Evolutionary conservation across 169 alveolate species (phyloP).

Genomic region (Plasmodium vivax): DNA sequence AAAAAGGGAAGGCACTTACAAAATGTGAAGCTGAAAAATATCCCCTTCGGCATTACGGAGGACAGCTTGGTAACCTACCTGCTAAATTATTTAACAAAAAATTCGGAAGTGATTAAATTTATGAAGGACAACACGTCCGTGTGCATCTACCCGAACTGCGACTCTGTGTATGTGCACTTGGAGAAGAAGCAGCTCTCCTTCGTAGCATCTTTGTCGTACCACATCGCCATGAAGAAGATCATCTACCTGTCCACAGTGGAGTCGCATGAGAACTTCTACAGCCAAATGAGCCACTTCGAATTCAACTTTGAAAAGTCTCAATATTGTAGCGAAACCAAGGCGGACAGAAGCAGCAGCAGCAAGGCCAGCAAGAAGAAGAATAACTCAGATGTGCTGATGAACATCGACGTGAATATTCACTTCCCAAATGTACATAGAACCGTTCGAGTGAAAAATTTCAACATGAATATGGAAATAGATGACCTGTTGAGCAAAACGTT

Average conservation of each 20-base stretch:
- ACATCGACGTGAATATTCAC: slow-evolving; percentile 13
- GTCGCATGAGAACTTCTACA: slow-evolving; percentile 42
- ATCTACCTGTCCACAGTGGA: slow-evolving; percentile 55
- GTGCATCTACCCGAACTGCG: slow-evolving; percentile 62
- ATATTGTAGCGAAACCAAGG: slow-evolving; percentile 7
- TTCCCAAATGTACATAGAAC: slow-evolving; percentile 35
- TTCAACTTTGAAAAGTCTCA: slow-evolving; percentile 17
- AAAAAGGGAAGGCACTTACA: slow-evolving; percentile 38
- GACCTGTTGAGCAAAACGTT: slow-evolving; percentile 36
- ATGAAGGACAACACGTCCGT: slow-evolving; percentile 61
- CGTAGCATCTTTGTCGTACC: slow-evolving; percentile 50
- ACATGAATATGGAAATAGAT: slow-evolving; percentile 21
- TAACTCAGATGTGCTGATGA: not conserved
- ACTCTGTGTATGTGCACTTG: slow-evolving; percentile 38
- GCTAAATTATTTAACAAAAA: slow-evolving; percentile 46
- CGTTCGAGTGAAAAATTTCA: slow-evolving; percentile 61
- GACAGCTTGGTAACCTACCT: slow-evolving; percentile 41
- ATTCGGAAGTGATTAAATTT: slow-evolving; percentile 26
- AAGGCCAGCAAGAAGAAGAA: not conserved
- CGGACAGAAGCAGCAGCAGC: not conserved
- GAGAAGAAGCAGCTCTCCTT: slow-evolving; percentile 36
- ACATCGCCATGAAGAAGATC: slow-evolving; percentile 27
- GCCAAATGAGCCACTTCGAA: slow-evolving; percentile 24
- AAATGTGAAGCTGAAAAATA: slow-evolving; percentile 30
- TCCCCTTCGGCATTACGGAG: slow-evolving; percentile 46